Evolutionary conservation across 345 rosid species (phyloP).

Genomic region (Boechera divaricarpa): DNA sequence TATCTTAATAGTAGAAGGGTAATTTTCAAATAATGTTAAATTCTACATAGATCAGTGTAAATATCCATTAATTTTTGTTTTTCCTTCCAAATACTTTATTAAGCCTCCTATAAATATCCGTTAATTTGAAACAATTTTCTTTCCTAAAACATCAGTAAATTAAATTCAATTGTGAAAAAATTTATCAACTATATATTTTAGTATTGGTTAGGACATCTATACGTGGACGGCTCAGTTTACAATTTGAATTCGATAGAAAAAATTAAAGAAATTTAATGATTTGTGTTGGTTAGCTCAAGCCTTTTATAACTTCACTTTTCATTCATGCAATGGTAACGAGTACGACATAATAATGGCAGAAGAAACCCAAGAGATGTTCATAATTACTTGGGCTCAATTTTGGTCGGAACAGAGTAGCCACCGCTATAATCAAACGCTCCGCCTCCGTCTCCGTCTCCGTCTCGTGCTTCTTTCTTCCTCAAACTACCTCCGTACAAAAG

Average conservation of each 20-base stretch:
- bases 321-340: not conserved
- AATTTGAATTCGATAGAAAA: not conserved
- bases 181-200: too few species aligned
- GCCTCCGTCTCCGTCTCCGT: constrained; percentile 29
- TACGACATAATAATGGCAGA: not conserved
- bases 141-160: too few species aligned
- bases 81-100: too few species aligned
- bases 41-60: too few species aligned
- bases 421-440: constrained; percentile 74
- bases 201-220: not conserved
- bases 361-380: not conserved
- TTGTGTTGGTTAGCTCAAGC: not conserved
- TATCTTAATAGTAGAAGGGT: too few species aligned
- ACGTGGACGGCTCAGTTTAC: not conserved
- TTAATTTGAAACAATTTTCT: too few species aligned
- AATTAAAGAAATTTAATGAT: too few species aligned
- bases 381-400: constrained; percentile 69
- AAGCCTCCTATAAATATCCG: too few species aligned
- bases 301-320: not conserved
- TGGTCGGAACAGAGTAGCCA: constrained; percentile 63
- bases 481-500: constrained; percentile 58
- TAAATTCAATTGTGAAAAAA: too few species aligned
- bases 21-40: too few species aligned
- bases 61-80: too few species aligned
- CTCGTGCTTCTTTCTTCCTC: constrained; percentile 48